Conservation (phyloP, 768 basidiomycete species). For the Mycena vitilis region DNA sequence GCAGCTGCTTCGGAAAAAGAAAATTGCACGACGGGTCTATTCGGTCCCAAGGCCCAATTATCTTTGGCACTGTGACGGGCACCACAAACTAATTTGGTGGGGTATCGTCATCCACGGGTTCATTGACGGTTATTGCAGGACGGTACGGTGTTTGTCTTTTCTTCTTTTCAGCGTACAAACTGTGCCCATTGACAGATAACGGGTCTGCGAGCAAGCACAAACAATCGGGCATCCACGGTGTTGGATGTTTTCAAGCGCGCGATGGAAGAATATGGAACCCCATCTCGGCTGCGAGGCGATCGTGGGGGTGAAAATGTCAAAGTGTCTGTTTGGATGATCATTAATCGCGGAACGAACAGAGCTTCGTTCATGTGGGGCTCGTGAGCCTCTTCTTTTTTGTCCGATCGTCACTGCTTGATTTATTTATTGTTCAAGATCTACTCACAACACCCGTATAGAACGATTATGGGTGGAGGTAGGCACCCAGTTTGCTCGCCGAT, state of each 20-base stretch:
- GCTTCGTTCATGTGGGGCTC: conserved; percentile 51
- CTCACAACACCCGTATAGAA: no score
- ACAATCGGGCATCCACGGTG: conserved; percentile 45
- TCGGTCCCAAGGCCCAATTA: conserved; percentile 36
- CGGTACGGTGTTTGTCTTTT: no score
- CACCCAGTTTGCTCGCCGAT: no score
- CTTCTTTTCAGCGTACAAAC: no score
- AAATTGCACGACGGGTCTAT: conserved; percentile 33
- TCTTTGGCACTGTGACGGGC: conserved; percentile 37
- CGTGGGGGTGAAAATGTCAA: conserved; percentile 49
- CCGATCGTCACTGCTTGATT: neutral
- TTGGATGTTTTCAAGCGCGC: conserved; percentile 42
- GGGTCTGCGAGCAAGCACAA: conserved; percentile 40
- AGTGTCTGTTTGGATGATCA: conserved; percentile 50
- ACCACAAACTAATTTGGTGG: conserved; percentile 39
- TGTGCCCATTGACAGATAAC: conserved; percentile 40
- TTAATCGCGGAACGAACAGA: conserved; percentile 42
- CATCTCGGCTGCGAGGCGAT: conserved; percentile 47
- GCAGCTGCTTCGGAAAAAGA: conserved; percentile 31
- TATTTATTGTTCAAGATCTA: no score
- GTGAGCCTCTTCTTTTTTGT: conserved; percentile 24
- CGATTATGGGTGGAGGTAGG: no score
- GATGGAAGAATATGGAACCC: conserved; percentile 39
- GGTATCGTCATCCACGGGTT: conserved; percentile 17
- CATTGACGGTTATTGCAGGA: no score